Conservation (phyloP, 1,139 yeast genomes). For the Hanseniaspora uvarum region DNA sequence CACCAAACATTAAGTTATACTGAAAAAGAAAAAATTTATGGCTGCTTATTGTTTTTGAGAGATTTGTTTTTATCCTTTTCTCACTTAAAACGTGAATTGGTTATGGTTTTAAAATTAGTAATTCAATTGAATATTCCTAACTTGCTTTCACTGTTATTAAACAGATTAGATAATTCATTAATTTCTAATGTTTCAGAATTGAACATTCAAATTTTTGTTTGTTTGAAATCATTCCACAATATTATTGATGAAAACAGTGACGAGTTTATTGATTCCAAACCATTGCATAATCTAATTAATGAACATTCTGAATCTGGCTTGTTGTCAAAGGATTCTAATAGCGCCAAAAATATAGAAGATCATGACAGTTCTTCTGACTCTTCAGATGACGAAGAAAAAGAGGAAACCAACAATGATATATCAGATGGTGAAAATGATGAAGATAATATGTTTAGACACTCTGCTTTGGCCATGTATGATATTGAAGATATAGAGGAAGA, state of each 20-base stretch:
- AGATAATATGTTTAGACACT: constrained; percentile 63
- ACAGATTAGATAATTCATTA: constrained; percentile 32
- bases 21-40: constrained; percentile 19
- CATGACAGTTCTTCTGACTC: not conserved
- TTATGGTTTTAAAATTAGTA: constrained; percentile 51
- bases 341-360: not conserved
- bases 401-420: constrained; percentile 54
- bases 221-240: not conserved
- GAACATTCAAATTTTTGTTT: constrained; percentile 1
- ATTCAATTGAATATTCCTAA: constrained; percentile 56
- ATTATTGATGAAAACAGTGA: not conserved
- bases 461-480: constrained; percentile 91
- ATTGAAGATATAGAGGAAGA: constrained; percentile 67
- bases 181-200: constrained; percentile 18
- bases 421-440: constrained; percentile 40
- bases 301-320: not conserved
- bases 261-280: not conserved
- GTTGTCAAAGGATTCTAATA: not conserved
- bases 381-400: constrained; percentile 47
- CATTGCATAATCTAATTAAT: not conserved
- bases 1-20: constrained; percentile 36
- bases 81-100: constrained; percentile 48
- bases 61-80: constrained; percentile 36
- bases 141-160: constrained; percentile 47
- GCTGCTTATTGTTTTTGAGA: constrained; percentile 20